Evolutionary conservation across 2,329 filamentous ascomycete genomes (phyloP).

Genomic region (Triangularia setosa): DNA sequence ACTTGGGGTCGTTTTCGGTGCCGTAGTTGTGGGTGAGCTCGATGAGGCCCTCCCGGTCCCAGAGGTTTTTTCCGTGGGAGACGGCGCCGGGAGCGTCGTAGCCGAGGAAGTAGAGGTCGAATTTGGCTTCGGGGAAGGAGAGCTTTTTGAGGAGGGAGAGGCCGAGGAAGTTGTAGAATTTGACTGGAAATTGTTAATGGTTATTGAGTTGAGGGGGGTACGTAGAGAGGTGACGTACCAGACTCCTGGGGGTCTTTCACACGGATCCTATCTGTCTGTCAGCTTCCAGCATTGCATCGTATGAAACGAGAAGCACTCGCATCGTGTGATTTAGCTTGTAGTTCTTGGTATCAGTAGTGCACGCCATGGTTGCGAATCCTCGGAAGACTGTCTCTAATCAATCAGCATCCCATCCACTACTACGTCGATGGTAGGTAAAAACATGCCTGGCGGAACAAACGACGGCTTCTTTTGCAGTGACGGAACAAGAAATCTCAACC

Average conservation of each 20-base stretch:
- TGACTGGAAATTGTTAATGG: conserved; percentile 46
- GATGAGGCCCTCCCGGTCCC: conserved; percentile 84
- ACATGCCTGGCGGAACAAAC: neutral
- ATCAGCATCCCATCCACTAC: too few relatives aligned
- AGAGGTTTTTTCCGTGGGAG: conserved; percentile 66
- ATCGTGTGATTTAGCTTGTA: conserved; percentile 92
- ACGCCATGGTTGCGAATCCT: conserved; percentile 52
- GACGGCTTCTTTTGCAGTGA: conserved; percentile 8
- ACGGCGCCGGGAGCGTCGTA: conserved; percentile 73
- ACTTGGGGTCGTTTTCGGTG: conserved; percentile 78
- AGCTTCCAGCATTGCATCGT: neutral
- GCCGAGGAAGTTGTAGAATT: conserved; percentile 92
- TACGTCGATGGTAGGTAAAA: too few relatives aligned
- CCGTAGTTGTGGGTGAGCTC: conserved; percentile 85
- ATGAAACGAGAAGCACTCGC: conserved; percentile 40
- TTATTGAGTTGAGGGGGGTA: neutral
- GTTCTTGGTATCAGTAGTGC: conserved; percentile 66
- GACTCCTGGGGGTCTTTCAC: conserved; percentile 90
- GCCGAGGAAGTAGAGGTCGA: conserved; percentile 92
- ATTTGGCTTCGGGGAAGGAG: conserved; percentile 80
- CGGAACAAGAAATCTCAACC: conserved; percentile 13
- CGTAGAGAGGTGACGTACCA: conserved; percentile 40
- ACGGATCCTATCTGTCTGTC: conserved; percentile 62
- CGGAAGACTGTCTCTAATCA: neutral
- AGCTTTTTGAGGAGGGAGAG: conserved; percentile 80